Evolutionary conservation across 2,329 filamentous ascomycete genomes (phyloP).

Genomic region (Pseudocercospora cruenta): DNA sequence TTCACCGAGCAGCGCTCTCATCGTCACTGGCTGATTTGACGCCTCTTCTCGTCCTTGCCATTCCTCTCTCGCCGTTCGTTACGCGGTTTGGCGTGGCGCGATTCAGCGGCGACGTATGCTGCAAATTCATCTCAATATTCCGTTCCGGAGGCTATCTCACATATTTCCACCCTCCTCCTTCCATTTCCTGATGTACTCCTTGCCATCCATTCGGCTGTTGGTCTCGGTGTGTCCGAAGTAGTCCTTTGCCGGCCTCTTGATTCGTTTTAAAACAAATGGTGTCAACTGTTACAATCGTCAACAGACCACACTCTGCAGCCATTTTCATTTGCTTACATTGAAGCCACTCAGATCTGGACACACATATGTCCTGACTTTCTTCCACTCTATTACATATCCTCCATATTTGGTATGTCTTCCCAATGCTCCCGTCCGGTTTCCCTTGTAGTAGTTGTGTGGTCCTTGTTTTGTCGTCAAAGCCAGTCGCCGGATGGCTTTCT

Average conservation of each 20-base stretch:
- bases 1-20: no score
- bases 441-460: slow-evolving; percentile 96
- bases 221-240: slow-evolving; percentile 49
- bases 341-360: slow-evolving; percentile 73
- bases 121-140: neutral
- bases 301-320: neutral
- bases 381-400: slow-evolving; percentile 80
- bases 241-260: slow-evolving; percentile 56
- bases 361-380: slow-evolving; percentile 88
- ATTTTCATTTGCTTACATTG: slow-evolving; percentile 58
- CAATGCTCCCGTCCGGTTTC: slow-evolving; percentile 85
- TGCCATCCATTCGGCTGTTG: slow-evolving; percentile 34
- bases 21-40: no score
- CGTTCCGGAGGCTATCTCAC: slow-evolving; percentile 20
- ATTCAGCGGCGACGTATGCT: neutral
- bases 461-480: slow-evolving; percentile 90
- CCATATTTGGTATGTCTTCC: slow-evolving; percentile 82
- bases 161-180: slow-evolving; percentile 39
- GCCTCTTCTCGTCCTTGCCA: neutral
- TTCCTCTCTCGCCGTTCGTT: neutral
- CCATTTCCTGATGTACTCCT: slow-evolving; percentile 40
- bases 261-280: slow-evolving; percentile 71
- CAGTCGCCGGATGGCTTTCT: slow-evolving; percentile 71
- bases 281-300: slow-evolving; percentile 63
- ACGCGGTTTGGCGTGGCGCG: neutral